These are phyloP conservation scores for Plasmodium vinckei DNA, from an alignment of 169 alveolate species.

Conservation along the genomic window DNA sequence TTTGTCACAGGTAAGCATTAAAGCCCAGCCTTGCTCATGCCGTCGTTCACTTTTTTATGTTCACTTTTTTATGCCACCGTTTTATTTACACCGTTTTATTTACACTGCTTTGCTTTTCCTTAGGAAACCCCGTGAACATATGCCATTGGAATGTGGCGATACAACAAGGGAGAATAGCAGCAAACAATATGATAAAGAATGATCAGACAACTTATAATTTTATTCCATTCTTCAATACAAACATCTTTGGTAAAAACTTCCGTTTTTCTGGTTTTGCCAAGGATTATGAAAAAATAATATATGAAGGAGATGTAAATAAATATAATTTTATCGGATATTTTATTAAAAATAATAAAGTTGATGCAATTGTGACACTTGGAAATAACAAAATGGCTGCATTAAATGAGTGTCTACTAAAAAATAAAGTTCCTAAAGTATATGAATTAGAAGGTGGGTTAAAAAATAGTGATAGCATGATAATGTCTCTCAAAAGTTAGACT, in stretches of 20 bases:
- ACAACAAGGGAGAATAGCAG: constrained; percentile 88
- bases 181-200: constrained; percentile 81
- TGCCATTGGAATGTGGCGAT: constrained; percentile 89
- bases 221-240: constrained; percentile 87
- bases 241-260: constrained; percentile 83
- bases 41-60: not conserved
- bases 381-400: constrained; percentile 63
- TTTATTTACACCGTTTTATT: no score
- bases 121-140: constrained; percentile 77
- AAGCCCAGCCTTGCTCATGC: no score
- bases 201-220: constrained; percentile 71
- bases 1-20: constrained; percentile 75
- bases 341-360: constrained; percentile 81
- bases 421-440: constrained; percentile 31
- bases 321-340: constrained; percentile 84
- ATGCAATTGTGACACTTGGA: constrained; percentile 50
- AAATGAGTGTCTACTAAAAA: constrained; percentile 53
- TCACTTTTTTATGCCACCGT: not conserved
- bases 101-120: not conserved
- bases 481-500: constrained; percentile 1
- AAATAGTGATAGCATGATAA: constrained; percentile 74
- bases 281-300: constrained; percentile 79
- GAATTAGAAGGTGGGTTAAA: constrained; percentile 66
- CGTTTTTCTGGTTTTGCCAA: constrained; percentile 82
- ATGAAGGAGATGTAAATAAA: constrained; percentile 84